Evolutionary conservation across 1,139 yeast species (phyloP).

Genomic region (Pneumocystis canis): DNA sequence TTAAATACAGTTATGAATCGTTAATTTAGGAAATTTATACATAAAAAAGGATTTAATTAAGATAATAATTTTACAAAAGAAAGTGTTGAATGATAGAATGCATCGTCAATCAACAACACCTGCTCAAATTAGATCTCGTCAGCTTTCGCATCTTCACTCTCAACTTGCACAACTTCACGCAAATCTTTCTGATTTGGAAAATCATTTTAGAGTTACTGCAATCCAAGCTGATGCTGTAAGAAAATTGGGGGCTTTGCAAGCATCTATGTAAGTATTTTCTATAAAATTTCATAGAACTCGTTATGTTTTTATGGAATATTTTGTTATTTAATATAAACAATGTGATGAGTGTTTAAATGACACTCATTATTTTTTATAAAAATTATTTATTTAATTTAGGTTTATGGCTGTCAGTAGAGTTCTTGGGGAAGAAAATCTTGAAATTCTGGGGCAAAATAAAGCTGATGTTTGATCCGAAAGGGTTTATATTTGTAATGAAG

Average conservation of each 20-base stretch:
- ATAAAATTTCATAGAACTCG: conserved; percentile 1
- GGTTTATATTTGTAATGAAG: background rate
- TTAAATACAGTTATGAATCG: no score
- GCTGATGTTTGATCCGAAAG: background rate
- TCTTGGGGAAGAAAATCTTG: conserved; percentile 26
- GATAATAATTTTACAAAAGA: background rate
- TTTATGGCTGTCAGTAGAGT: conserved; percentile 52
- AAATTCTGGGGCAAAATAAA: background rate
- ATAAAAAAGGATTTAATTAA: background rate
- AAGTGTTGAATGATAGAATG: background rate
- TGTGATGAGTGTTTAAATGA: background rate
- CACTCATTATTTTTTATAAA: background rate
- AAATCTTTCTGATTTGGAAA: conserved; percentile 43
- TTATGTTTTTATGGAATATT: background rate
- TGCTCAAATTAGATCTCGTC: conserved; percentile 32
- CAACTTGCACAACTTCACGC: conserved; percentile 51
- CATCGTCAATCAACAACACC: conserved; percentile 13
- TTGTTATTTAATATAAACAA: background rate
- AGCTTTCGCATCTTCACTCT: conserved; percentile 44
- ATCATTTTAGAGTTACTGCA: conserved; percentile 38
- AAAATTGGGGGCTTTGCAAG: conserved; percentile 46
- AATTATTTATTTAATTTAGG: conserved; percentile 15
- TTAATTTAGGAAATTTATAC: no score
- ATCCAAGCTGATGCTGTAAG: conserved; percentile 44
- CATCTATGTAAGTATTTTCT: conserved; percentile 31